Evolutionary conservation across 805 yeast genomes (phyloP), one percentile per base, ranked within the genome.

Genomic region (Brettanomyces bruxellensis): DNA sequence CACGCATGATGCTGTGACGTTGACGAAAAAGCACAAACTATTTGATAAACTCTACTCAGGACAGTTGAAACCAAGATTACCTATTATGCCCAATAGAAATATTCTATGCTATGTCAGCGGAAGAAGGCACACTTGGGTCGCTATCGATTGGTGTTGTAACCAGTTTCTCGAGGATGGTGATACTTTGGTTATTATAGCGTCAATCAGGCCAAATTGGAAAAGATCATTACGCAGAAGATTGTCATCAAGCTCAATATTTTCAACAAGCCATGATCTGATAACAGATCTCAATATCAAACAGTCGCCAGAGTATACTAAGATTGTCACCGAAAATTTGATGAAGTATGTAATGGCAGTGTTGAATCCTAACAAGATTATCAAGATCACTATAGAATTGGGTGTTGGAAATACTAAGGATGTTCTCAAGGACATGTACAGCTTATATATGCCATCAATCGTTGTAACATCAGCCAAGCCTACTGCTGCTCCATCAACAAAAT

Each of bases 41-140:
- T 78, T 67, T 53, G 81, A 78, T 47, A 61, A 61, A 28, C 58
- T 78, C 45, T 77, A 76, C 49, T 54, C 65, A 13, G 66, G 68
- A 2, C 61, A 67, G 40, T 35, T 72, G 28, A 52, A 58, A 34
- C 57, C 61, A 18, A 50, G 54, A 23, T 52, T 51, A 13, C 68
- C 72, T 0, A 55, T 55, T 40, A 60, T 78, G 40, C 79, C 79
- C 0, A 67, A 69, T 36, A 68, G 89, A 55, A 72, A 73, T 1
- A 68, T 84, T 4, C 57, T 85, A 58, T 79, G 82, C 28, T 83
- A 83, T 57, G 68, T 86, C 30, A 71, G 81, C 52, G 95, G 88
- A 3, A 67, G 91, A 49, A 71, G 68, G 46, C 91, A 85, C 65
- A 82, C 93, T 0, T 86, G 95, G 95, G 87, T 83, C 9, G 80